Percentiles rank a stretch among this genome's conserved stretches.
Evolutionary conservation across 169 alveolate genomes (phyloP).

Genomic region (Babesia gibsoni): DNA sequence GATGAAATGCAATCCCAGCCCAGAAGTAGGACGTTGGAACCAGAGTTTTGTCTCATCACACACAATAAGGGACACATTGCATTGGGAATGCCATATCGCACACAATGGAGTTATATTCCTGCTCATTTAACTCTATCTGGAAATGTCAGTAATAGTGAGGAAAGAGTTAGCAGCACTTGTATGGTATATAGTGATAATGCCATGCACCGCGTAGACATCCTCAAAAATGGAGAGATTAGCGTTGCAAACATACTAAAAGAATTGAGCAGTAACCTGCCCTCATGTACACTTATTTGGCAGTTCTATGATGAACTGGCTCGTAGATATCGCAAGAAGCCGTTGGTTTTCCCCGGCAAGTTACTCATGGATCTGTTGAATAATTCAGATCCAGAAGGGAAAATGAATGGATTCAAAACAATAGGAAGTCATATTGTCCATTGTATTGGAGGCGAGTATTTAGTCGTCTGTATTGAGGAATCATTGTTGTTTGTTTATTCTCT

Average conservation of each 20-base stretch:
- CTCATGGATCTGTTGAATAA: conserved; percentile 11
- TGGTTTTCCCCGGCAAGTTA: conserved; percentile 20
- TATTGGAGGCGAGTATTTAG: conserved; percentile 25
- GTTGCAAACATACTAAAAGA: neutral
- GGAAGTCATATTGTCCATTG: conserved; percentile 11
- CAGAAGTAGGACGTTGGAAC: too few species aligned
- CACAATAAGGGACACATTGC: neutral
- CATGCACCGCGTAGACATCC: conserved; percentile 3
- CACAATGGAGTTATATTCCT: neutral
- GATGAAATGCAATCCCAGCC: too few species aligned
- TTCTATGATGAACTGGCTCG: neutral
- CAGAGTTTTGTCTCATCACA: neutral
- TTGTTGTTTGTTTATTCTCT: conserved; percentile 40
- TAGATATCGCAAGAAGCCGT: neutral
- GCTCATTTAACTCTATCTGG: neutral
- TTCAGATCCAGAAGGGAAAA: neutral
- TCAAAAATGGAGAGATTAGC: neutral
- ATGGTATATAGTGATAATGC: neutral
- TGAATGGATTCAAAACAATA: conserved; percentile 3
- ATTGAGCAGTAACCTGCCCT: neutral
- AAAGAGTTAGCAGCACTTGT: neutral
- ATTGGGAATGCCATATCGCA: conserved; percentile 2
- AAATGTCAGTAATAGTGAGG: neutral
- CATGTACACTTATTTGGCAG: neutral
- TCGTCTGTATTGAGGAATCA: neutral